Conservation (phyloP, 1,139 yeast genomes). For the Diutina scorzettiae region DNA sequence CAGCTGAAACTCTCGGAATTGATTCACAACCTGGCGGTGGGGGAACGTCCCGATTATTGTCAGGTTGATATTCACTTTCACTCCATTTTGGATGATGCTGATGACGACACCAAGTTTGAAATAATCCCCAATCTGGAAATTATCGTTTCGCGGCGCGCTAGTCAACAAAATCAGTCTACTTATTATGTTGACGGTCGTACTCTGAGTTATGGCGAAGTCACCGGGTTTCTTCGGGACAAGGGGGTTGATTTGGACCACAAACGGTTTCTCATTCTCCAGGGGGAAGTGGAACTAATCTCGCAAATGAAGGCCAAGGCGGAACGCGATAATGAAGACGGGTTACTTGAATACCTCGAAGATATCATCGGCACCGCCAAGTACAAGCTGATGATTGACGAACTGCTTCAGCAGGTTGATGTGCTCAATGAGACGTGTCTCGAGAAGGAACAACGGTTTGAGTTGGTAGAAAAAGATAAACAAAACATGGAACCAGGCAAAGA, state of each 20-base stretch:
- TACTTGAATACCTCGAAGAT: slow-evolving; percentile 88
- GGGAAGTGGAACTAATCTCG: slow-evolving; percentile 96
- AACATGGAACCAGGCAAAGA: slow-evolving; percentile 59
- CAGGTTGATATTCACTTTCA: slow-evolving; percentile 90
- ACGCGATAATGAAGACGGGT: slow-evolving; percentile 83
- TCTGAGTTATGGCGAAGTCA: slow-evolving; percentile 73
- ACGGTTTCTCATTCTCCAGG: slow-evolving; percentile 86
- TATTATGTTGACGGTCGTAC: slow-evolving; percentile 62
- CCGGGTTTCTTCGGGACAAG: slow-evolving; percentile 58
- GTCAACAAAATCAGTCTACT: slow-evolving; percentile 62
- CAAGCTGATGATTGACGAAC: slow-evolving; percentile 63
- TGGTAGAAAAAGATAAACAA: slow-evolving; percentile 68
- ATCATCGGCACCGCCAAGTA: slow-evolving; percentile 89
- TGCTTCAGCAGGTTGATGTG: slow-evolving; percentile 46
- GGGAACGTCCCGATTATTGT: slow-evolving; percentile 61
- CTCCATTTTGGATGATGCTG: slow-evolving; percentile 53
- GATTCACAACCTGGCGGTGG: slow-evolving; percentile 66
- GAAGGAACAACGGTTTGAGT: slow-evolving; percentile 66
- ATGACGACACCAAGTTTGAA: slow-evolving; percentile 8
- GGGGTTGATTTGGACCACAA: slow-evolving; percentile 95
- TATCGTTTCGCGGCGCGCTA: slow-evolving; percentile 71
- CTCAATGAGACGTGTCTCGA: slow-evolving; percentile 72
- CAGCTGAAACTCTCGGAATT: slow-evolving; percentile 85
- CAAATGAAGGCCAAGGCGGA: slow-evolving; percentile 98
- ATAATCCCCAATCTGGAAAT: slow-evolving; percentile 46